Evolutionary conservation across 108 stramenopile genomes (phyloP).

Genomic region (Nannochloropsis oceanica): DNA sequence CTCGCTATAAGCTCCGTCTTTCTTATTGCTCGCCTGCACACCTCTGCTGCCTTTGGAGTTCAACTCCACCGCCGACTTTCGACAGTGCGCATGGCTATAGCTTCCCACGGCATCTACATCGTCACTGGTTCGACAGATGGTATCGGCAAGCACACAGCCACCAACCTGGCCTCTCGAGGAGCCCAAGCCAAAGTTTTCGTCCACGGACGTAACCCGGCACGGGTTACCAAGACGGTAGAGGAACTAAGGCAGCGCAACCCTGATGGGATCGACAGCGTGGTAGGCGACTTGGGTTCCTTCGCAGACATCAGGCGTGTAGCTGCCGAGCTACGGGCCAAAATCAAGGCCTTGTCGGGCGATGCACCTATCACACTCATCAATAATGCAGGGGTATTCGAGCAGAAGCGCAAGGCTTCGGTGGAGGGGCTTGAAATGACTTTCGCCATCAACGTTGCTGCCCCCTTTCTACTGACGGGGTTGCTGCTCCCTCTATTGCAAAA

Average conservation of each 20-base stretch:
- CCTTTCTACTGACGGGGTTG: constrained; percentile 55
- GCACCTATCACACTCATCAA: constrained; percentile 58
- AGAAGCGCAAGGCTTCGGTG: constrained; percentile 12
- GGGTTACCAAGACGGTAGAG: constrained; percentile 5
- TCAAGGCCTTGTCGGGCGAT: neutral
- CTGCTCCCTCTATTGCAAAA: constrained; percentile 47
- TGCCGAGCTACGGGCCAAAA: constrained; percentile 14
- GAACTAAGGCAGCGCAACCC: neutral
- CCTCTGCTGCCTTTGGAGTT: too few species aligned
- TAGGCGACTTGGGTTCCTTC: constrained; percentile 45
- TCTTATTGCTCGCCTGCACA: too few species aligned
- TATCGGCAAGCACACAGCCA: constrained; percentile 22
- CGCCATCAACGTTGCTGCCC: constrained; percentile 71
- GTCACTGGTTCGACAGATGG: constrained; percentile 25
- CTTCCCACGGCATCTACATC: neutral
- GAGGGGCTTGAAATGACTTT: constrained; percentile 53
- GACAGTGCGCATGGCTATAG: too few species aligned
- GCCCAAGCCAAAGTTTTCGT: constrained; percentile 9
- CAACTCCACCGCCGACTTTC: too few species aligned
- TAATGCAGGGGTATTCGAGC: constrained; percentile 64
- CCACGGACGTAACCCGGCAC: constrained; percentile 5
- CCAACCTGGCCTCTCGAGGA: neutral
- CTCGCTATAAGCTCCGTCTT: too few species aligned
- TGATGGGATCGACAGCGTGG: constrained; percentile 11
- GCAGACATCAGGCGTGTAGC: constrained; percentile 34